Evolutionary conservation across 1,139 yeast genomes (phyloP).

Genomic region (Suhomyces terraborum): DNA sequence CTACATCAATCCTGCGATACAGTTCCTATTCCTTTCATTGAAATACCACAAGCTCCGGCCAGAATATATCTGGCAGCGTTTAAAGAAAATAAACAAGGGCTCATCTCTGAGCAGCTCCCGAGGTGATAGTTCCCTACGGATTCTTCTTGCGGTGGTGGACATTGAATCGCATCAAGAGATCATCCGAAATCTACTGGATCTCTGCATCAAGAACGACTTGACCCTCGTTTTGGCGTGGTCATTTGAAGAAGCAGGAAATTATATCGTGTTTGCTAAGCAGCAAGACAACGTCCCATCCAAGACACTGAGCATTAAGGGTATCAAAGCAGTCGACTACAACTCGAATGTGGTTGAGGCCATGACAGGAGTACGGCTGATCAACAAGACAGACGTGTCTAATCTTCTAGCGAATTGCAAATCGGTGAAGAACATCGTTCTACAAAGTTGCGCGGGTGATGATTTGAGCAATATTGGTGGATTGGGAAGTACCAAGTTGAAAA

Average conservation of each 20-base stretch:
- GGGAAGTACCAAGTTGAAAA: slow-evolving; percentile 54
- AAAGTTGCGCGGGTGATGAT: slow-evolving; percentile 27
- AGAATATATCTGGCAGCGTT: slow-evolving; percentile 75
- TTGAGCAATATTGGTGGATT: slow-evolving; percentile 51
- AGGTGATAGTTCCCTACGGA: slow-evolving; percentile 53
- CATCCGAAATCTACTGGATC: slow-evolving; percentile 66
- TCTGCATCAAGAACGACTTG: slow-evolving; percentile 70
- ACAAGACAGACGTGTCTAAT: slow-evolving; percentile 60
- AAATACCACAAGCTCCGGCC: slow-evolving; percentile 87
- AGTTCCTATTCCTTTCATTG: slow-evolving; percentile 71
- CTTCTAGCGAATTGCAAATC: slow-evolving; percentile 56
- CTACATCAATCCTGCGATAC: slow-evolving; percentile 64
- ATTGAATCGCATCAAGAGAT: slow-evolving; percentile 73
- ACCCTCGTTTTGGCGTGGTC: slow-evolving; percentile 79
- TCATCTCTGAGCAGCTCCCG: slow-evolving; percentile 13
- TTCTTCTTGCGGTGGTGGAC: slow-evolving; percentile 75
- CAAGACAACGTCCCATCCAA: slow-evolving; percentile 34
- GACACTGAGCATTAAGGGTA: slow-evolving; percentile 18
- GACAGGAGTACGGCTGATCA: slow-evolving; percentile 54
- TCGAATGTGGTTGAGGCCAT: slow-evolving; percentile 54
- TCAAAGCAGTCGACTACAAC: slow-evolving; percentile 37
- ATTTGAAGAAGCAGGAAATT: slow-evolving; percentile 83
- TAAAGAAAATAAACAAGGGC: slow-evolving; percentile 43
- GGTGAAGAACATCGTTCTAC: slow-evolving; percentile 46
- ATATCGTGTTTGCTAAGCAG: slow-evolving; percentile 56